Evolutionary conservation across 805 yeast genomes (phyloP), one percentile per base, ranked within the genome.

Genomic region (Starmera quercuum): DNA sequence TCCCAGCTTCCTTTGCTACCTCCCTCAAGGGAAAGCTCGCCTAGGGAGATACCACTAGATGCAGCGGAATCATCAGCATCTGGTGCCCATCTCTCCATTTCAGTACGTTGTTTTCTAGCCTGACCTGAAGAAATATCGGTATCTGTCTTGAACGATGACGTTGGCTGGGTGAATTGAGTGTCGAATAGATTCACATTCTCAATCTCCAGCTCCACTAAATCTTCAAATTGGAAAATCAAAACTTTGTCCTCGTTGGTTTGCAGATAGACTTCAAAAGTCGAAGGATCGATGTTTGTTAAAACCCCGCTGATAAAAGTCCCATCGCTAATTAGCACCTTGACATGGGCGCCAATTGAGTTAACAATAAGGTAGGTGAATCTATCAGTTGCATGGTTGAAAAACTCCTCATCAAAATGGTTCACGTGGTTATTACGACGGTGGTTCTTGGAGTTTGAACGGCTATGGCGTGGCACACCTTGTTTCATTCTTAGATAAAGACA

Each of bases 51-150:
- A 41, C 26, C 56, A 48, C 35, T 36, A 18, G 38, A 40, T 29
- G 19, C 40, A 34, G 42, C 30, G 11, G 30, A 36, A 9, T 51
- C 53, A 10, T 46, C 53, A 14, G 52, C 73, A 33, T 82, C 94
- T 5, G 95, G 95, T 15, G 73, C 73, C 98, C 98, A 90, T 58
- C 83, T 76, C 35, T 92, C 71, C 22, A 51, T 44, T 20, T 47
- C 46, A 48, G 80, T 87, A 39, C 95, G 73, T 56, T 83, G 92
- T 39, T 59, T 67, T 22, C 65, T 42, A 14, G 54, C 58, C 11
- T 49, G 48, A 6, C 47, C 44, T n/a, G 59, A 43, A 6, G 90
- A 75, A 34, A 92, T 90, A 53, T 84, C 97, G 2, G 78, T 61
- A 56, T 90, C 98, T 1, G 96, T 92, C 54, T 73, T 77, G 64